Percentiles rank a stretch among this genome's conserved stretches.
phyloP scores from a whole-genome alignment of 345 rosid genomes.

The Hibiscus mutabilis region DNA sequence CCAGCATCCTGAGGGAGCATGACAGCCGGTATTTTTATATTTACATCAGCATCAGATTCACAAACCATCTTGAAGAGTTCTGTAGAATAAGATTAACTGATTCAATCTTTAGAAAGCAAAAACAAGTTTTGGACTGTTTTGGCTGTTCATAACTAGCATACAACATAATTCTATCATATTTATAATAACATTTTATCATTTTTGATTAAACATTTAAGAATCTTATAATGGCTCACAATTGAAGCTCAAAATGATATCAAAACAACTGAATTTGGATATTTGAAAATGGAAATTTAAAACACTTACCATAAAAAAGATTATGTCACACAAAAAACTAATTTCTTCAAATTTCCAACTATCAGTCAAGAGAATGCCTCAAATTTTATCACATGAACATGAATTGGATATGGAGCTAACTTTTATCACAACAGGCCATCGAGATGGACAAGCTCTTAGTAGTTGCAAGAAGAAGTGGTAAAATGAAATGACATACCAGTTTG shows the following conservation, averaged over 20 bases:
- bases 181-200: too few species aligned
- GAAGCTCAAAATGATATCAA: too few species aligned
- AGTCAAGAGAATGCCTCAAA: too few species aligned
- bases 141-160: background rate
- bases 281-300: too few species aligned
- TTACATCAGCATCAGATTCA: constrained; percentile 56
- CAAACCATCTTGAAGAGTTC: constrained; percentile 99
- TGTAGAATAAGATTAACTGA: constrained; percentile 26
- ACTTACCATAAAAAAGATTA: too few species aligned
- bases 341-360: too few species aligned
- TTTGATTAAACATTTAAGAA: too few species aligned
- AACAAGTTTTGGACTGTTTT: background rate
- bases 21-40: constrained; percentile 68
- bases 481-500: constrained; percentile 35
- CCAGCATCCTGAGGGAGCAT: constrained; percentile 99
- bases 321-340: too few species aligned
- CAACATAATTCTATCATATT: too few species aligned
- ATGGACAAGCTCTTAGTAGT: background rate
- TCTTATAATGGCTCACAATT: too few species aligned
- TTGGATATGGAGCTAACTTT: background rate
- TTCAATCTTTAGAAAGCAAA: constrained; percentile 11
- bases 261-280: too few species aligned
- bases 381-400: background rate
- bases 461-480: background rate
- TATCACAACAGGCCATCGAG: background rate